Evolutionary conservation across 805 yeast species (phyloP).

Genomic region (Saccharomyces cerevisiae): DNA sequence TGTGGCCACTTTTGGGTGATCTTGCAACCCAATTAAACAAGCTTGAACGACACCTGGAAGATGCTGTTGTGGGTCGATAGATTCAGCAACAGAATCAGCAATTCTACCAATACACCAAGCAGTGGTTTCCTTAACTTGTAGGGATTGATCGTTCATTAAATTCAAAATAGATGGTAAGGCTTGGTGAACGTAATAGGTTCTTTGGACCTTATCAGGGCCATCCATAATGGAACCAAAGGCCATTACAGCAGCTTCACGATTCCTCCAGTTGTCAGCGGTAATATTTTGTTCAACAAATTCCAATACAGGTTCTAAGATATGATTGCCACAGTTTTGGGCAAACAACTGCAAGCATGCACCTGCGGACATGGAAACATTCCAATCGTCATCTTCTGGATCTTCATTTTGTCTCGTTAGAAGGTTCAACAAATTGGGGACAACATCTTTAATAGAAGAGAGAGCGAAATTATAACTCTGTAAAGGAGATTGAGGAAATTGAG

Average conservation of each 20-base stretch:
- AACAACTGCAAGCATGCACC: constrained; percentile 93
- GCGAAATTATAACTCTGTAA: constrained; percentile 72
- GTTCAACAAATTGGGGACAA: constrained; percentile 75
- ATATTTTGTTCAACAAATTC: constrained; percentile 75
- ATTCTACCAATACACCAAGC: constrained; percentile 98
- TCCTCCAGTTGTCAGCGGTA: constrained; percentile 59
- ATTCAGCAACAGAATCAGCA: constrained; percentile 75
- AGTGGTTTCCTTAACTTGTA: constrained; percentile 92
- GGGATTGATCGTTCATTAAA: constrained; percentile 62
- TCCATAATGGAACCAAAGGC: constrained; percentile 95
- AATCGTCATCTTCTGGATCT: constrained; percentile 89
- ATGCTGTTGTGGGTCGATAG: constrained; percentile 57
- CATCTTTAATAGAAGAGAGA: constrained; percentile 70
- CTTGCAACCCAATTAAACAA: constrained; percentile 70
- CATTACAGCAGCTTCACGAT: constrained; percentile 97
- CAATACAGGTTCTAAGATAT: constrained; percentile 78
- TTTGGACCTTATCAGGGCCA: constrained; percentile 75
- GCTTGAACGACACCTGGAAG: constrained; percentile 69
- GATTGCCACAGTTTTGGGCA: constrained; percentile 83
- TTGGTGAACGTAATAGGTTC: constrained; percentile 61
- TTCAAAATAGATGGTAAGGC: constrained; percentile 73
- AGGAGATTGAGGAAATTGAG: constrained; percentile 47
- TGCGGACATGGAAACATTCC: constrained; percentile 98
- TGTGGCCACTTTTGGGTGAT: constrained; percentile 89
- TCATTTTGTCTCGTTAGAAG: constrained; percentile 84